phyloP scores from a whole-genome alignment of 305 asterid species.

The Vinca major region DNA sequence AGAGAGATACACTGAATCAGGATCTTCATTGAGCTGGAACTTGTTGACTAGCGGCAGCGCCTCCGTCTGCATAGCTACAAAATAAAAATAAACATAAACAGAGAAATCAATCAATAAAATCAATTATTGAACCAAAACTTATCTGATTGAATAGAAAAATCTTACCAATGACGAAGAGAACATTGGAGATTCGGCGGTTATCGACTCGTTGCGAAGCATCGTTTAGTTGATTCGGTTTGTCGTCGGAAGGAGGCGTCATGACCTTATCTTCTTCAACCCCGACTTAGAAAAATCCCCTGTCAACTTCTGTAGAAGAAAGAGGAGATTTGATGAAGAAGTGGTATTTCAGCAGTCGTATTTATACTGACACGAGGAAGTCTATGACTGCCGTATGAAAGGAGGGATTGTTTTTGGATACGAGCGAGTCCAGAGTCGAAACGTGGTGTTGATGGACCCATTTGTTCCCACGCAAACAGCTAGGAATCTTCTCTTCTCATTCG shows the following conservation, averaged over 20 bases:
- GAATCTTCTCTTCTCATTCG: no score
- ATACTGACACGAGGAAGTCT: no score
- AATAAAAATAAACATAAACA: constrained; percentile 1
- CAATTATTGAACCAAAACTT: neutral
- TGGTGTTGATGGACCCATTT: no score
- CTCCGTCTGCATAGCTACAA: constrained; percentile 86
- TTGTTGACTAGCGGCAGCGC: constrained; percentile 72
- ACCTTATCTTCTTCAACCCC: neutral
- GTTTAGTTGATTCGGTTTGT: constrained; percentile 26
- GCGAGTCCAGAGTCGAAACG: no score
- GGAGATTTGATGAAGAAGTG: no score
- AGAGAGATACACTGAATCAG: constrained; percentile 47
- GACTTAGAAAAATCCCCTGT: neutral
- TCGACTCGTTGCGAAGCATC: constrained; percentile 24
- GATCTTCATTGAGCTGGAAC: constrained; percentile 59
- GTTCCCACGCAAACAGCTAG: no score
- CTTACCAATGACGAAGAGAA: constrained; percentile 75
- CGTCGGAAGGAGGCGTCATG: constrained; percentile 44
- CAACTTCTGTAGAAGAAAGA: no score
- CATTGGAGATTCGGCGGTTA: constrained; percentile 45
- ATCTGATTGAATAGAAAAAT: neutral
- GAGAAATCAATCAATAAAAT: constrained; percentile 12
- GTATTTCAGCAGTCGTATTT: no score
- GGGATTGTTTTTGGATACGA: no score
- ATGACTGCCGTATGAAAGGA: no score